Base-by-base conservation (phyloP, 2,329 filamentous ascomycete species). In the Fusarium lyarnte region DNA sequence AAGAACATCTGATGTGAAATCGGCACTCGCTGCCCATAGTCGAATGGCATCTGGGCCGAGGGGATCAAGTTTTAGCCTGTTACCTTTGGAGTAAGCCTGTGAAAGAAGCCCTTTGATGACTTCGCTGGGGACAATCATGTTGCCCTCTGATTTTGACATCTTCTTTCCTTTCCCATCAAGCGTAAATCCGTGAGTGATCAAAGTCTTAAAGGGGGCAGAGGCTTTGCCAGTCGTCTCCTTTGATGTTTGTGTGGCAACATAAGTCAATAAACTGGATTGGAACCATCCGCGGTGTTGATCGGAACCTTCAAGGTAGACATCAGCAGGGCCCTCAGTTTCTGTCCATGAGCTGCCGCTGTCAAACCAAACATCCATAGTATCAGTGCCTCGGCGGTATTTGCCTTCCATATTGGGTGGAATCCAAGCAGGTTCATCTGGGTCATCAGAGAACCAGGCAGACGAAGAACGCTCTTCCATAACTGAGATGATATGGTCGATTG, bases 301-400 rank as follows among this genome's bases (percentile, higher is more conserved):
- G 7, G 92, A 93, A 36, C 96, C 96, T 83, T 99, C 96, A 6
- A 98, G 88, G 79, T 97, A 98, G 29, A 98, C 88, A 79, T 99
- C 94, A 1, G 94, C 94, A 29, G 80, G 91, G 33, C 80, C 78
- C 13, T 81, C 75, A 33, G 84, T 85, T 78, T 89, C 86, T 8
- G 86, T 92, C 96, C 96, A 99, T 78, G 94, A 97, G 54, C 93
- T 97, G 10, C 96, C 96, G 74, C 96, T 98, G 81, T 99, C 96
- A 76, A 99, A 99, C 96, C 96, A 99, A 14, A 99, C 96, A 81
- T 99, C 96, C 96, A 99, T 99, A 0, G 96, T 99, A 78, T 99
- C 96, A 46, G 87, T 93, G 19, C 95, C 95, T 70, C 96, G 92
- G 52, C 88, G 85, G 78, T 92, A 96, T 9, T 83, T 79, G 13